Base-by-base conservation (phyloP, 495 filamentous ascomycete species). In the Penicillium cosmopolitanum region DNA sequence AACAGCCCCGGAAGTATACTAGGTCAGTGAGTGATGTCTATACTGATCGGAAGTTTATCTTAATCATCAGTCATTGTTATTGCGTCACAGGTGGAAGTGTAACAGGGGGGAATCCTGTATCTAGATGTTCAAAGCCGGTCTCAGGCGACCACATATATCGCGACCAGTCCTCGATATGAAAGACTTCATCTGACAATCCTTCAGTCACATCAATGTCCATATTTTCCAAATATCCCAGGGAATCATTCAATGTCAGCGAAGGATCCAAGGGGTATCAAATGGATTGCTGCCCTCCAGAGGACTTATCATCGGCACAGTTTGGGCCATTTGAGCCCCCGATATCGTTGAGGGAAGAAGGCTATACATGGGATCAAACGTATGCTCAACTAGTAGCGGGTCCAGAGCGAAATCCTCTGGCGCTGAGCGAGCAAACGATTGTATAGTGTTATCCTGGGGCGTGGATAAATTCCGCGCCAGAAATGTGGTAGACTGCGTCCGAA, bases 81-180 rank as follows among this genome's bases (percentile, higher is more conserved):
- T 44, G 60, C 34, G 61, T 48, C 38, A 57, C 57, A 44, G 64
- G 52, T n/a, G 60, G 46, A 48, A 48, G 23, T 28, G 46, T 44
- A 48, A 46, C 51, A 13, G 51, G 52, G 34, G 57, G 62, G 13
- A 51, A 61, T 9, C 62, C 67, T 28, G 58, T 66, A 61, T 70
- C 65, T 55, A 70, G 54, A 62, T 66, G 65, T 51, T 70, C 68
- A 25, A 70, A 66, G 25, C 68, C 68, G 3, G 60, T 70, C 51
- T 70, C 66, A 19, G 67, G 57, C 48, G 69, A 72, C 65, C 65
- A 72, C 60, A 70, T 66, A 51, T 68, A 72, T 55, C 68, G 55
- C 35, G 69, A 68, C 69, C 69, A 72, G 55, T 70, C 67, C 51
- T 72, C 67, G 15, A 68, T 63, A 55, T 62, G 58, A 36, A 66